Percentiles rank a stretch among this genome's conserved stretches.
These are phyloP conservation scores for Hericium erinaceus DNA, from an alignment of 768 basidiomycete species.

Conservation along the genomic window DNA sequence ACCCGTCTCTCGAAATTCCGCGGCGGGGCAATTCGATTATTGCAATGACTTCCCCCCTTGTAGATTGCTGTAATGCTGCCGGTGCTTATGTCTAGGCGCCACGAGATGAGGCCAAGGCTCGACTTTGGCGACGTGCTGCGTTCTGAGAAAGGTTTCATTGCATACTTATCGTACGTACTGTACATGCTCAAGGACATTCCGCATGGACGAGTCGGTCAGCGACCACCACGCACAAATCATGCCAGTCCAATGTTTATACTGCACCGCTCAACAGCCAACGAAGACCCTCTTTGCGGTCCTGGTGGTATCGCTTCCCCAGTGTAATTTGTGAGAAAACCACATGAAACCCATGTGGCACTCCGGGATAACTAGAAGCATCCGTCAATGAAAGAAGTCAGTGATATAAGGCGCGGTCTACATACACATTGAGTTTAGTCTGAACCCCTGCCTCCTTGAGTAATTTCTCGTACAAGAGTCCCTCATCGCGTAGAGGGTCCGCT, in stretches of 20 bases:
- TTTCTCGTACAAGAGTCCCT: background rate
- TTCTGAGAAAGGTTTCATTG: too few relatives aligned
- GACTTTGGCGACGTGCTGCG: too few relatives aligned
- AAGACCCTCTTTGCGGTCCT: background rate
- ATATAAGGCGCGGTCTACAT: background rate
- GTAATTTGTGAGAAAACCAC: background rate
- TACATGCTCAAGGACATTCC: too few relatives aligned
- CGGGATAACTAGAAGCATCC: background rate
- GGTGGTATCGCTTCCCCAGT: background rate
- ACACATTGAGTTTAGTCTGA: background rate
- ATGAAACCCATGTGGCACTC: conserved; percentile 1
- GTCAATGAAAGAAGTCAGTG: background rate
- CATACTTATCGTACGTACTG: too few relatives aligned
- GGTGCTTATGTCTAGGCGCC: too few relatives aligned
- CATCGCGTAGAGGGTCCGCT: background rate
- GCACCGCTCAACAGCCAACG: background rate
- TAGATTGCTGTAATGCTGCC: too few relatives aligned
- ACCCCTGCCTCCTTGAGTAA: background rate
- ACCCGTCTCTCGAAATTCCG: too few relatives aligned
- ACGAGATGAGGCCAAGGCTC: too few relatives aligned
- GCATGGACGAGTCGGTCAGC: too few relatives aligned
- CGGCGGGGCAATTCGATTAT: too few relatives aligned
- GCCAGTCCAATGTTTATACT: background rate
- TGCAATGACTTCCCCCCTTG: too few relatives aligned
- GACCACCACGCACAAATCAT: too few relatives aligned